Base-by-base conservation (phyloP, 2,329 filamentous ascomycete genomes). In the Fusarium xyrophilum region DNA sequence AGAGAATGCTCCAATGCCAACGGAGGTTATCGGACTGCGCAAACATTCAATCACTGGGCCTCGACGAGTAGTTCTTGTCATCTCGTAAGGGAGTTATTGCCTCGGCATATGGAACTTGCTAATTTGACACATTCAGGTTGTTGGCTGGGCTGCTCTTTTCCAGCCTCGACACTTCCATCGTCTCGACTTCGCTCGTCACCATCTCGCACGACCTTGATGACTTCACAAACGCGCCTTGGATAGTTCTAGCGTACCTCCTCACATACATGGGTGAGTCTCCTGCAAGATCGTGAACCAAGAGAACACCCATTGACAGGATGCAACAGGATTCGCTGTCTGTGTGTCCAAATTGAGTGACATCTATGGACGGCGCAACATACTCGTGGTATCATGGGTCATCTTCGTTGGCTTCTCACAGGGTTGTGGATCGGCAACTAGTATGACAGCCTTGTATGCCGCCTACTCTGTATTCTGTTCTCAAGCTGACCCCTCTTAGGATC, bases 261-360 rank as follows among this genome's bases (percentile, higher is more conserved):
- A 85, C 85, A 1, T 88, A 88, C 68, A 82, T 88, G 79, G 84
- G 83, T 83, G 73, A 60, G 78, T 60, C 32, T 25, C 13, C 33
- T n/a, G 30, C 25, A 23, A 30, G 36, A 10, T 14, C 23, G 14
- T 52, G 36, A 33, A 28, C 28, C n/a, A n/a, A 42, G 38, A 30
- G 32, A 55, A 46, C 50, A 35, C 5, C 13, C 36, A 62, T 64
- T 66, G 40, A 69, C 63, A 66, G 67, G 15, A 60, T 59, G 47
- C 35, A 21, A 57, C 47, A 85, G 84, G 85, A n/a, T 86, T 87
- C 50, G 83, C 86, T 6, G 82, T 87, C 30, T 82, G 83, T 51
- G 84, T 86, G 61, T 85, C 86, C n/a, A 87, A 86, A 66, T 75
- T 87, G 39, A 88, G 85, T 68, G 85, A 88, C 70, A 84, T 88